Evolutionary conservation across 257 asterid species (phyloP), one percentile per base, ranked within the genome.

Genomic region (Ballota nigra): DNA sequence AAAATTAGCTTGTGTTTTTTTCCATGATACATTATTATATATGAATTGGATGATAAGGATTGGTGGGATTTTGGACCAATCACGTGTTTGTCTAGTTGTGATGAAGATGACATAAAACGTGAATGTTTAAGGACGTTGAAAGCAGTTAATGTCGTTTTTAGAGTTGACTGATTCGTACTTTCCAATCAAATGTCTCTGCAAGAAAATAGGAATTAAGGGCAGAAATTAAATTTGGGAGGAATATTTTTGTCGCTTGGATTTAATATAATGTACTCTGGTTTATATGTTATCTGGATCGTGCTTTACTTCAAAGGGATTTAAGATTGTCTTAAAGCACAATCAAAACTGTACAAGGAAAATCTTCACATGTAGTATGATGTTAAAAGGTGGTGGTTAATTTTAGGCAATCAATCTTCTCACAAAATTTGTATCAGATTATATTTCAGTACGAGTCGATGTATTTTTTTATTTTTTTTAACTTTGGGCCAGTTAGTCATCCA

Each of bases 221-320:
- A 15, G 43, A 61, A 26, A n/a, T n/a, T n/a, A 31, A 51, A 49
- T 31, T 29, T 38, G 45, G 15, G 36, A 5, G 26, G 18, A 11
- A 3, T 31, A 3, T 66, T 45, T 41, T 13, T 0, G 56, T 9
- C 18, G 16, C 8, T 18, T 26, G 28, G 18, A 19, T 24, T 20
- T 33, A 33, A 33, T 33, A 5, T 10, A 8, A 16, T 62, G 64
- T 64, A 63, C n/a, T 40, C 40, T 73, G 75, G 28, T 31, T 26
- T 60, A 69, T 45, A 63, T 31, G 34, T 57, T 5, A 36, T 38
- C 26, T 69, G 23, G 3, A 16, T 18, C 13, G 3, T 77, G 77
- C 86, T 82, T 82, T 75, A 78, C 86, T 73, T 79, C 61, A 4
- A 82, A 82, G 86, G 71, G 58, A 76, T 68, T 49, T 78, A 67